Evolutionary conservation across 768 basidiomycete species (phyloP), one percentile per base, ranked within the genome.

Genomic region (Trametes cinnabarina): DNA sequence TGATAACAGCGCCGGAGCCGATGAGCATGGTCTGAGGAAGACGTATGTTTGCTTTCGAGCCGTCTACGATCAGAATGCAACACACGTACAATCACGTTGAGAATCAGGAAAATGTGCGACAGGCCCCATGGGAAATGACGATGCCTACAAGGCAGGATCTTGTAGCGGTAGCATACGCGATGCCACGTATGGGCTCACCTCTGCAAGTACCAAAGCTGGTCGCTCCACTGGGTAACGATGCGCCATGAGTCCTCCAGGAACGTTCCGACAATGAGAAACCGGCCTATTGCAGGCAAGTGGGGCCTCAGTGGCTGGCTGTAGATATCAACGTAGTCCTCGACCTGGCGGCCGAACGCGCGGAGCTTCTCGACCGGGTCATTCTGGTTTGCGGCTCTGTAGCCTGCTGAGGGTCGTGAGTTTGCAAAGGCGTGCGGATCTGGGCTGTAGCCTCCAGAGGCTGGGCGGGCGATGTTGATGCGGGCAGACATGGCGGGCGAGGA

Each of bases 141-240:
- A 74, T 98, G 93, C 76, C 96, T 98, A 65, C 35, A 47, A 34
- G 25, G 35, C 50, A 47, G 28, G 28, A 28, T 40, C 14, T 35
- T 44, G 26, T 47, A 55, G 34, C 43, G 30, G 28, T 30, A 30
- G 34, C 44, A 35, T 37, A 43, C 12, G 54, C 42, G 6, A 26
- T 55, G 37, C 41, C 53, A 47, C 39, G 23, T 30, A 35, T 51
- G 50, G 37, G 77, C 92, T 68, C 62, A 97, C 96, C 86, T 87
- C 73, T 98, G 92, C 67, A 99, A 79, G 74, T 98, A 99, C 93
- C 96, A 99, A 53, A 97, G 83, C 75, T 99, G 97, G 77, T 99
- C 97, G 47, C 84, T 72, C 94, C 94, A 98, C 72, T 98, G 96
- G 3, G 94, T 92, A 58, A 92, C 52, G 69, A 98, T 98, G 63